A percentile compares a stretch with the other conserved stretches of the same genome.
These are phyloP conservation scores for Cylindricascospora bacillispora DNA, from an alignment of 1,139 yeast genomes.

Conservation along the genomic window DNA sequence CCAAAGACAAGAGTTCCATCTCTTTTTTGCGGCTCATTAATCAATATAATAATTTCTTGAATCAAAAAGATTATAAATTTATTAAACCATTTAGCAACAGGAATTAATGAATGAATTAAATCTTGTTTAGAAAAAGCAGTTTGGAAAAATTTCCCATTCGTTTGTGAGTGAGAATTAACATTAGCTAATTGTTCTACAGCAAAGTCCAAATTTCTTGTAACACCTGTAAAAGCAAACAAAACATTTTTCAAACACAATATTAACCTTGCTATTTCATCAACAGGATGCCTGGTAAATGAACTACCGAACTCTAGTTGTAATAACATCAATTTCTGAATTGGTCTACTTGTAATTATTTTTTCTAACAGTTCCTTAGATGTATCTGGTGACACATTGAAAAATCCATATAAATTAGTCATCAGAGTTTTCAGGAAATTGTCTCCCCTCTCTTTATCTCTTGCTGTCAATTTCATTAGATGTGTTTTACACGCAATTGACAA, in stretches of 20 bases:
- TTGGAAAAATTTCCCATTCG: conserved; percentile 21
- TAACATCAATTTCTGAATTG: conserved; percentile 25
- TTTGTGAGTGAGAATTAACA: conserved; percentile 8
- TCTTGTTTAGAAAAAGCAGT: conserved; percentile 27
- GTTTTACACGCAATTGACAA: conserved; percentile 24
- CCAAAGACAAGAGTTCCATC: conserved; percentile 20
- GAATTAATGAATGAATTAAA: conserved; percentile 23
- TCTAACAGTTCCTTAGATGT: conserved; percentile 26
- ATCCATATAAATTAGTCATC: conserved; percentile 20
- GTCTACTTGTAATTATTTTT: conserved; percentile 26
- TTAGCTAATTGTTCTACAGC: conserved; percentile 23
- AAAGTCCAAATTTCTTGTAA: conserved; percentile 25
- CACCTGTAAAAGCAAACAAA: conserved; percentile 26
- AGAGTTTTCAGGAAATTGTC: conserved; percentile 18
- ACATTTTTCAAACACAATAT: conserved; percentile 24
- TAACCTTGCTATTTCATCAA: conserved; percentile 24
- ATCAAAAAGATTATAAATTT: conserved; percentile 22
- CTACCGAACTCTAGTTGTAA: conserved; percentile 25
- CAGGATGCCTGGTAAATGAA: conserved; percentile 14
- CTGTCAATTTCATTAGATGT: conserved; percentile 16
- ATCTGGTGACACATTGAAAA: conserved; percentile 25
- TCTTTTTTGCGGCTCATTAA: conserved; percentile 16
- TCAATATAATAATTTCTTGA: conserved; percentile 21
- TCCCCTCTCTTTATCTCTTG: conserved; percentile 17
- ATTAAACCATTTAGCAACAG: conserved; percentile 26